These are phyloP conservation scores for Marsdenia floribunda DNA, from an alignment of 257 asterid genomes.

Conservation along the genomic window DNA sequence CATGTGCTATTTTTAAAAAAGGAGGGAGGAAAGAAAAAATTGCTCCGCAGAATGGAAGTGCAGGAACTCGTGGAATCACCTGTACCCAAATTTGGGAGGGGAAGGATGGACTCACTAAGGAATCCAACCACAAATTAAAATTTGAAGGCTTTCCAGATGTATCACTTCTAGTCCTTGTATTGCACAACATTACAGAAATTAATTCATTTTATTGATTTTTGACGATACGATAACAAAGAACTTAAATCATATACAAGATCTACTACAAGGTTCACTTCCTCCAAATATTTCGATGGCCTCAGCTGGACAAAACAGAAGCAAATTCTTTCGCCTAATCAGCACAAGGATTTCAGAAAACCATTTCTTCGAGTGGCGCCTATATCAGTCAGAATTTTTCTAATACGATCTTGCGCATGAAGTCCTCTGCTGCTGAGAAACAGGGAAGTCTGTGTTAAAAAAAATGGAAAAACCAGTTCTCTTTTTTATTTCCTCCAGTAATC, in stretches of 20 bases:
- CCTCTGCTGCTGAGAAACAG: constrained; percentile 55
- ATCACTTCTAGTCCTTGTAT: background rate
- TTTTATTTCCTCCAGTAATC: background rate
- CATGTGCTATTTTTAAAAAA: background rate
- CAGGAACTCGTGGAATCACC: background rate
- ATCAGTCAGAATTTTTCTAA: constrained; percentile 46
- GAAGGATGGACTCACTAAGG: background rate
- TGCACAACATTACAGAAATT: background rate
- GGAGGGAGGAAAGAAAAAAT: background rate
- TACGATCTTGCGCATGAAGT: constrained; percentile 66
- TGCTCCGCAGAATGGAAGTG: background rate
- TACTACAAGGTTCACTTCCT: background rate
- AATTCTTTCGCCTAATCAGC: background rate
- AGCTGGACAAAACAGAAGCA: background rate
- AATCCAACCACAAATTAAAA: too few relatives aligned
- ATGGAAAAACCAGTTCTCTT: background rate
- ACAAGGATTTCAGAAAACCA: background rate
- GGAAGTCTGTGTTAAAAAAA: background rate
- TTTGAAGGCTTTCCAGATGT: background rate
- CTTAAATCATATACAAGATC: background rate
- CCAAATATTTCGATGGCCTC: background rate
- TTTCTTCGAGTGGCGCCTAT: background rate
- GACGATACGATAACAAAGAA: background rate
- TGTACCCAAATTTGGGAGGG: background rate
- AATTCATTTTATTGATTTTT: background rate